phyloP scores from a whole-genome alignment of 305 asterid genomes.

The Fraxinus albicans region DNA sequence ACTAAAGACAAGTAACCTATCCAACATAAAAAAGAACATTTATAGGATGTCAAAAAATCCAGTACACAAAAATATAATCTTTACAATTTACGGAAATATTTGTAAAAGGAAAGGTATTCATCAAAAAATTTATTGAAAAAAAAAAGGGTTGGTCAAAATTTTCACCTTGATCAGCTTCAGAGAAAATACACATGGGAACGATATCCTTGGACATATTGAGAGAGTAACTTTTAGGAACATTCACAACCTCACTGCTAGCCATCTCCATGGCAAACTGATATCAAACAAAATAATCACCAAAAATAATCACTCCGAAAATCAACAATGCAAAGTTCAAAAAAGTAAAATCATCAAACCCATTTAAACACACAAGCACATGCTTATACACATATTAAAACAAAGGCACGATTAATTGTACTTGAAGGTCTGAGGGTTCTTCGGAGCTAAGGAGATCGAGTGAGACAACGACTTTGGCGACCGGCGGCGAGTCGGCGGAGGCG shows the following conservation, averaged over 20 bases:
- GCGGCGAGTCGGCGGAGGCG: constrained; percentile 50
- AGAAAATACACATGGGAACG: constrained; percentile 83
- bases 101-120: background rate
- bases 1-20: background rate
- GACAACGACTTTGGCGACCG: constrained; percentile 77
- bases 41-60: background rate
- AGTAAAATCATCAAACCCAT: background rate
- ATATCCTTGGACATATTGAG: constrained; percentile 81
- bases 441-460: constrained; percentile 76
- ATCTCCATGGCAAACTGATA: constrained; percentile 88
- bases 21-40: background rate
- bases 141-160: background rate
- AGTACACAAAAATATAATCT: background rate
- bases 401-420: constrained; percentile 32
- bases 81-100: background rate
- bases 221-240: constrained; percentile 74
- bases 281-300: background rate
- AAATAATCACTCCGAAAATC: background rate
- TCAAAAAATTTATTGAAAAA: background rate
- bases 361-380: background rate
- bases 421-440: constrained; percentile 42
- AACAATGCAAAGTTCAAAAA: background rate
- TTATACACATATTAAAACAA: background rate
- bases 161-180: constrained; percentile 73
- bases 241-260: constrained; percentile 55